These are phyloP conservation scores for Brassica cretica DNA, from an alignment of 345 rosid species.

Conservation along the genomic window DNA sequence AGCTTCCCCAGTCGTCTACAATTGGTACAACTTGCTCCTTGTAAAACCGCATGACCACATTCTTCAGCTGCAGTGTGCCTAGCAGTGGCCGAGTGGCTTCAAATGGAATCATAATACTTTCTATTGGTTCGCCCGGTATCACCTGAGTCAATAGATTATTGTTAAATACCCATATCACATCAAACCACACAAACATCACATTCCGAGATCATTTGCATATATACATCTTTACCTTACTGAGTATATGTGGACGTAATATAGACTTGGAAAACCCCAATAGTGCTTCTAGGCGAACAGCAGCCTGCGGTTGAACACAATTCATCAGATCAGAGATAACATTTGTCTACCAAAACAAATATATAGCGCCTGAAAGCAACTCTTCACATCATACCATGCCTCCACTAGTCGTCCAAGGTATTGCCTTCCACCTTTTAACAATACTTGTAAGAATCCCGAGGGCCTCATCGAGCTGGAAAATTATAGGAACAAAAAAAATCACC, in stretches of 20 bases:
- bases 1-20: conserved; percentile 67
- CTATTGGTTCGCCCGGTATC: conserved; percentile 57
- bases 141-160: conserved; percentile 41
- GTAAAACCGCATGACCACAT: conserved; percentile 64
- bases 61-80: conserved; percentile 48
- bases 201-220: conserved; percentile 15
- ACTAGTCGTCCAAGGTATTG: conserved; percentile 71
- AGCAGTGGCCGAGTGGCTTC: conserved; percentile 59
- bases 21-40: conserved; percentile 63
- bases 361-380: conserved; percentile 1
- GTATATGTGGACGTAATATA: conserved; percentile 54
- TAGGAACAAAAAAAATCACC: neutral
- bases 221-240: conserved; percentile 50
- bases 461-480: conserved; percentile 48
- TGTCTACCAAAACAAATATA: conserved; percentile 13
- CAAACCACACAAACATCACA: conserved; percentile 10
- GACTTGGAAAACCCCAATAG: conserved; percentile 57
- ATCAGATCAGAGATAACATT: neutral
- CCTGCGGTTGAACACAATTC: conserved; percentile 42
- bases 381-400: conserved; percentile 68
- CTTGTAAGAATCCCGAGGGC: conserved; percentile 52
- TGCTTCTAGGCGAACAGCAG: conserved; percentile 62
- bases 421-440: conserved; percentile 59
- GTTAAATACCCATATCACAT: conserved; percentile 13
- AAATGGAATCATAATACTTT: conserved; percentile 58